Conservation (phyloP, 2,329 filamentous ascomycete species). For the Ploettnerulaceae sp. region DNA sequence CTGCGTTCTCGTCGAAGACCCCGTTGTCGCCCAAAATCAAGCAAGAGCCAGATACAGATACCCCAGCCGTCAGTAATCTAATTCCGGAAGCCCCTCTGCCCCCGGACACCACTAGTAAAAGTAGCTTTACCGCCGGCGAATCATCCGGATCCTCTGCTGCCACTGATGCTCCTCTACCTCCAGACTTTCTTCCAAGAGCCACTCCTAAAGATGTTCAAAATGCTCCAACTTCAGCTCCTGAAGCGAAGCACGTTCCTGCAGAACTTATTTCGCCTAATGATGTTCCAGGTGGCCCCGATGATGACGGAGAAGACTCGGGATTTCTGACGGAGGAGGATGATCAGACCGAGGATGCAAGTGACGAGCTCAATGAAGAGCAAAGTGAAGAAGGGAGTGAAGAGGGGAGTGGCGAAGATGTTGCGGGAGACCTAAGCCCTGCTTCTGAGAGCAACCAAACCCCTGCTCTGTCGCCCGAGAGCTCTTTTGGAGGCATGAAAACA, state of each 20-base stretch:
- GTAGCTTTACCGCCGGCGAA: slow-evolving; percentile 34
- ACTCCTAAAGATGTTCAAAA: slow-evolving; percentile 13
- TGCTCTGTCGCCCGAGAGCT: slow-evolving; percentile 53
- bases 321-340: slow-evolving; percentile 35
- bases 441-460: slow-evolving; percentile 43
- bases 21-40: slow-evolving; percentile 26
- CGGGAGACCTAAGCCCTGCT: slow-evolving; percentile 56
- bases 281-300: slow-evolving; percentile 32
- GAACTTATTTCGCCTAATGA: slow-evolving; percentile 27
- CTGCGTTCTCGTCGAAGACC: slow-evolving; percentile 12
- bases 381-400: slow-evolving; percentile 37
- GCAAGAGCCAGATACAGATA: slow-evolving; percentile 23
- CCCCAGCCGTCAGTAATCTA: slow-evolving; percentile 18
- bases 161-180: slow-evolving; percentile 39
- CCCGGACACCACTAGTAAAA: slow-evolving; percentile 39
- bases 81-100: slow-evolving; percentile 40
- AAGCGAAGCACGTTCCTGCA: slow-evolving; percentile 18
- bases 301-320: slow-evolving; percentile 30
- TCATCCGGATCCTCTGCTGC: slow-evolving; percentile 40
- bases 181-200: slow-evolving; percentile 33
- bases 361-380: slow-evolving; percentile 44
- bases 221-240: slow-evolving; percentile 4
- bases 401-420: slow-evolving; percentile 60
- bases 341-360: slow-evolving; percentile 39
- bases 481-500: slow-evolving; percentile 48